Evolutionary conservation across 177 flowering plant genomes (phyloP).

Genomic region (Vitis hybrid): DNA sequence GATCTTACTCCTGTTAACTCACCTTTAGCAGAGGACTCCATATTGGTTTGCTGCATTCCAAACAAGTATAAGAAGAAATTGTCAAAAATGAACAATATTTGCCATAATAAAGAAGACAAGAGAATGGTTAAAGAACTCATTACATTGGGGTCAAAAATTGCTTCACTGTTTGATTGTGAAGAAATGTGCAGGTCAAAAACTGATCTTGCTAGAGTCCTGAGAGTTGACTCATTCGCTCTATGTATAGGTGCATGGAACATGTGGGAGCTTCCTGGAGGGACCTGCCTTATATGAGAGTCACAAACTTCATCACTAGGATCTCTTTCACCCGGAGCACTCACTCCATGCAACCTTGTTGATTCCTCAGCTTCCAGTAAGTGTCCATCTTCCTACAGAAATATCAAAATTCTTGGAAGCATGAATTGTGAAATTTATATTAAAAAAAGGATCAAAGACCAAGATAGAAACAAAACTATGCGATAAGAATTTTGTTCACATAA

Average conservation of each 20-base stretch:
- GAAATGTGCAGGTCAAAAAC: slow-evolving; percentile 21
- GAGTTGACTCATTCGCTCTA: slow-evolving; percentile 36
- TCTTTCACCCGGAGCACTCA: slow-evolving; percentile 15
- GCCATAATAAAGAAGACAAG: background rate
- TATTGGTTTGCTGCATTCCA: slow-evolving; percentile 32
- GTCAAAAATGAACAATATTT: background rate
- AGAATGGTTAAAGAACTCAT: slow-evolving; percentile 7
- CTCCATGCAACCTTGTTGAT: slow-evolving; percentile 6
- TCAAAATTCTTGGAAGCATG: background rate
- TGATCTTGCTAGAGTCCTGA: slow-evolving; percentile 39
- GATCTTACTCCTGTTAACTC: slow-evolving; percentile 11
- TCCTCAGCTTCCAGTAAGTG: slow-evolving; percentile 17
- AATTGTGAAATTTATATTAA: background rate
- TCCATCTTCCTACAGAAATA: slow-evolving; percentile 22
- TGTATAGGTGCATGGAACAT: slow-evolving; percentile 14
- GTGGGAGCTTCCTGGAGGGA: slow-evolving; percentile 8
- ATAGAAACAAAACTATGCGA: background rate
- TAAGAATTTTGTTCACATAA: no score
- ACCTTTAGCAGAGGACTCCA: slow-evolving; percentile 33
- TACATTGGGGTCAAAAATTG: slow-evolving; percentile 17
- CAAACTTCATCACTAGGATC: slow-evolving; percentile 16
- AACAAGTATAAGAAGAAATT: background rate
- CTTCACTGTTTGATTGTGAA: slow-evolving; percentile 1
- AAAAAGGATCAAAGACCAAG: background rate
- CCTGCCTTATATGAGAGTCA: slow-evolving; percentile 7